phyloP scores from a whole-genome alignment of 2,329 filamentous ascomycete genomes.

The Colletotrichum sp. region DNA sequence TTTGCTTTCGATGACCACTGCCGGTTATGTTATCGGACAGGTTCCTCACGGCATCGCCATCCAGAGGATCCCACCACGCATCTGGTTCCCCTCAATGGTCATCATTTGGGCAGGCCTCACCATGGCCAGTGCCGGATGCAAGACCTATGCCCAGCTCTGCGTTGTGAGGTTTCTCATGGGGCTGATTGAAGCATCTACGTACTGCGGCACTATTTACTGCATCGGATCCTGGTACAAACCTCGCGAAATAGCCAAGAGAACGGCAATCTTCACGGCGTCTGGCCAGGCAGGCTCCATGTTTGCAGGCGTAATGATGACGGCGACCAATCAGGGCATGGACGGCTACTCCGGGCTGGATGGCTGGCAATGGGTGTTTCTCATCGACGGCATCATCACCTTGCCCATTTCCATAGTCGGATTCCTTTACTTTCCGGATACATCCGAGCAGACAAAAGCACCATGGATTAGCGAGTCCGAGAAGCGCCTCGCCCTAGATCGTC shows the following conservation, averaged over 20 bases:
- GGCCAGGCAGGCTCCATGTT: neutral
- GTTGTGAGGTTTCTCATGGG: neutral
- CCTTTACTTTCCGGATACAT: neutral
- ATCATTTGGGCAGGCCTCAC: neutral
- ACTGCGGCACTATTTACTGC: neutral
- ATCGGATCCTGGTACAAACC: neutral
- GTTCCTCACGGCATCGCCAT: neutral
- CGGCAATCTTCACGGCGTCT: neutral
- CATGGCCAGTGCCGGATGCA: neutral
- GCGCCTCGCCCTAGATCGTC: neutral
- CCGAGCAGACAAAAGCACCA: neutral
- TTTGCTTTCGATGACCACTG: neutral
- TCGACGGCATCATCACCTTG: neutral
- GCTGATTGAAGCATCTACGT: neutral
- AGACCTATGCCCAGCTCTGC: neutral
- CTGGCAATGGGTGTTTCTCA: neutral
- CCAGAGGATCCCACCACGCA: neutral
- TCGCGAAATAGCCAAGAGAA: neutral
- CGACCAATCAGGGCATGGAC: neutral
- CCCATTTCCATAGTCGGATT: neutral
- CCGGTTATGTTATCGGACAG: neutral
- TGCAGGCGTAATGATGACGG: neutral
- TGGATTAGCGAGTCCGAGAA: neutral
- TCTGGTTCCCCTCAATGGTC: neutral
- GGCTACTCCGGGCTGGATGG: neutral